Base-by-base conservation (phyloP, 768 basidiomycete species). In the Xerocomus potaroensis region DNA sequence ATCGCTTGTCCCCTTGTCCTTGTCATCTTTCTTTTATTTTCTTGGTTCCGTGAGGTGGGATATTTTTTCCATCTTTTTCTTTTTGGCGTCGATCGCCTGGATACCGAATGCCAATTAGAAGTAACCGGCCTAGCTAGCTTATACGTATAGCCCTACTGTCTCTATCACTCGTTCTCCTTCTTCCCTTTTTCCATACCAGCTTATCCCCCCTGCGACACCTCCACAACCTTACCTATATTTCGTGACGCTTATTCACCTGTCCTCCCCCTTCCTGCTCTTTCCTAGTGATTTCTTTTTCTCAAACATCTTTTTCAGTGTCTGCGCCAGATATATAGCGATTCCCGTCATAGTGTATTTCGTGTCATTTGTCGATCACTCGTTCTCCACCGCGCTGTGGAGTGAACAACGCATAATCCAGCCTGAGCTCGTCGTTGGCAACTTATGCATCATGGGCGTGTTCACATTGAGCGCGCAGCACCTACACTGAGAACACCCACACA, bases 271-370 rank as follows among this genome's bases (percentile, higher is more conserved):
- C n/a, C 6, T 21, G 5, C 16, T 14, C 33, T 4, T 38, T 5
- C 2, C 5, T n/a, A n/a, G n/a, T n/a, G n/a, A n/a, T n/a, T n/a
- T n/a, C 22, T 39, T 26, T 22, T 18, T 16, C 36, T 32, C n/a
- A 36, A 29, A 22, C 11, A 41, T 30, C 6, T 30, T 41, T 8
- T 9, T 30, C 14, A n/a, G 18, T 27, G 36, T 35, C 40, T 43
- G 37, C 10, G 9, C 33, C 42, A 30, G 44, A 50, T 47, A 56
- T 53, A 58, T 54, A 50, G 53, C 47, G 35, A 37, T 32, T 16
- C 41, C 29, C 15, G 33, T 19, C 37, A 43, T 49, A 54, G 34
- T 61, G 56, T 61, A 61, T 61, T 52, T 39, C 42, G 50, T 42
- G 15, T 29, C 31, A 36, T 35, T 31, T 41, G 33, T 32, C 34